phyloP scores from a whole-genome alignment of 306 rosid species.

The Vachellia collinsii region DNA sequence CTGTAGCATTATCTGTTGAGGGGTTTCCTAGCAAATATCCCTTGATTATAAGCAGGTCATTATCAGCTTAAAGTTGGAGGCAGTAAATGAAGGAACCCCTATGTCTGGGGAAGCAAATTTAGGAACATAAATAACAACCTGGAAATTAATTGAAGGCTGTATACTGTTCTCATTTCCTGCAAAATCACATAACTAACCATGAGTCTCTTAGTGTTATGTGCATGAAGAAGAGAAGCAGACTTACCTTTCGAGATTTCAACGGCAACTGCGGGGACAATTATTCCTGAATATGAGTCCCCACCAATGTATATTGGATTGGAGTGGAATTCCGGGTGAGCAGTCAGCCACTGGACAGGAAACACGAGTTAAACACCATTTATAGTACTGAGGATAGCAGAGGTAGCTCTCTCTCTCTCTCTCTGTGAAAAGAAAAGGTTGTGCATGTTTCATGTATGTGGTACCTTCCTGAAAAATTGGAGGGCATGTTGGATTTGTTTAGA shows the following conservation, averaged over 20 bases:
- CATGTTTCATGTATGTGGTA: neutral
- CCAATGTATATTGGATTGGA: constrained; percentile 44
- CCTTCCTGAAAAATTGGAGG: constrained; percentile 46
- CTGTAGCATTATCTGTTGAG: neutral
- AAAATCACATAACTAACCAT: neutral
- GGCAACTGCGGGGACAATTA: constrained; percentile 40
- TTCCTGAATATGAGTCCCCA: constrained; percentile 60
- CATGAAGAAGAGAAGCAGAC: neutral
- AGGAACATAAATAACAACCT: constrained; percentile 33
- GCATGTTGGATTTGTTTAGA: constrained; percentile 38
- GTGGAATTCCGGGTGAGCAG: constrained; percentile 47
- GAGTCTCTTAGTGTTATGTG: too few species aligned
- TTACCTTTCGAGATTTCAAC: constrained; percentile 47
- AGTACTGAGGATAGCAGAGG: neutral
- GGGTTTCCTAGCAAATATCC: constrained; percentile 57
- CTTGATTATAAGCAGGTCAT: constrained; percentile 21
- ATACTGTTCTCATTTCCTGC: constrained; percentile 45
- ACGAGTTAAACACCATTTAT: neutral
- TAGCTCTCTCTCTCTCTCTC: too few species aligned
- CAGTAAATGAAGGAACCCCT: neutral
- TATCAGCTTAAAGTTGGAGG: neutral
- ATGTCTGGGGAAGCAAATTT: neutral
- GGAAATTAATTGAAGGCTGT: constrained; percentile 42
- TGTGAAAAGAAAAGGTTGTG: neutral
- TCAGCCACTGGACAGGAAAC: constrained; percentile 44